Evolutionary conservation across 1,284 basidiomycete genomes (phyloP).

Genomic region (Cutaneotrichosporon cutaneum): DNA sequence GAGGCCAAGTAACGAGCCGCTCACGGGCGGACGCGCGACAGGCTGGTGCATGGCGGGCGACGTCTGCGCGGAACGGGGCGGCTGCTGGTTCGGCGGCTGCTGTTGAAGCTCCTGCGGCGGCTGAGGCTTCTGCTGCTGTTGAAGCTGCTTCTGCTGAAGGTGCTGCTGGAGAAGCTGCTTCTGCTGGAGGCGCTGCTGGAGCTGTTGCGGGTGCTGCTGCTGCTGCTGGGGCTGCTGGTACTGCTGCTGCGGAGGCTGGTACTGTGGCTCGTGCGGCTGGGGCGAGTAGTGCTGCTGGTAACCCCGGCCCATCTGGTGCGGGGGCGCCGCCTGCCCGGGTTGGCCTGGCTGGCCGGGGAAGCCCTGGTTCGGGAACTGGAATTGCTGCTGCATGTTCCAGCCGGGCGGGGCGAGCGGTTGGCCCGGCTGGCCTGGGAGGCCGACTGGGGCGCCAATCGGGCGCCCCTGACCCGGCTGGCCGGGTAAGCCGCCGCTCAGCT

Average conservation of each 20-base stretch:
- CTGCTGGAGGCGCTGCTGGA: not conserved
- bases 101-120: not conserved
- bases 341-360: not conserved
- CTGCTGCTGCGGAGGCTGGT: slow-evolving; percentile 7
- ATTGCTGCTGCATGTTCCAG: slow-evolving; percentile 6
- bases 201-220: not conserved
- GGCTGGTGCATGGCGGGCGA: slow-evolving; percentile 25
- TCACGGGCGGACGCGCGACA: slow-evolving; percentile 26
- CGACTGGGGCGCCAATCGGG: not conserved
- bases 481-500: not conserved
- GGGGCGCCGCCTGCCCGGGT: not conserved
- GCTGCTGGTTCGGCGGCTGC: slow-evolving; percentile 4
- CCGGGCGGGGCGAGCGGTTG: not conserved
- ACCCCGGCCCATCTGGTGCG: not conserved
- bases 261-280: slow-evolving; percentile 1
- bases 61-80: slow-evolving; percentile 2
- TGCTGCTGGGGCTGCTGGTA: slow-evolving; percentile 1
- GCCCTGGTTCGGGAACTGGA: not conserved
- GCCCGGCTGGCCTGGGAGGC: slow-evolving; percentile 14
- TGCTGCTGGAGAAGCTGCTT: not conserved
- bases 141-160: slow-evolving; percentile 2
- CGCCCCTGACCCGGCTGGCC: slow-evolving; percentile 5
- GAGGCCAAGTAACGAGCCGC: slow-evolving; percentile 21
- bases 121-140: not conserved
- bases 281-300: slow-evolving; percentile 7